These are phyloP conservation scores for Dujonia santamariae DNA, from an alignment of 1,139 yeast species.

Conservation along the genomic window DNA sequence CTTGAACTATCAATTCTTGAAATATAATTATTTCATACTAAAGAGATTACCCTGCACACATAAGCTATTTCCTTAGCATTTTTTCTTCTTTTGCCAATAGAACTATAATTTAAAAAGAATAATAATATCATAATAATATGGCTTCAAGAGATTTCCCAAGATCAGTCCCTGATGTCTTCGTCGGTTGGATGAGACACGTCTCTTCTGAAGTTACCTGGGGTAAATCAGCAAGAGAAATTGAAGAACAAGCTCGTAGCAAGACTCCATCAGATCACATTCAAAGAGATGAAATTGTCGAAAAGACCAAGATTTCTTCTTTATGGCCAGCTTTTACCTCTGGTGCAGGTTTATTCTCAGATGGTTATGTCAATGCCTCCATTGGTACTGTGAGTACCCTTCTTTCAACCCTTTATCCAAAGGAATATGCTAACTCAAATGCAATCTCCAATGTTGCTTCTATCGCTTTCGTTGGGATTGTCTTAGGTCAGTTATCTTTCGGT, in stretches of 20 bases:
- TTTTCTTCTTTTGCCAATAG: too few relatives aligned
- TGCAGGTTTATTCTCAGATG: conserved; percentile 81
- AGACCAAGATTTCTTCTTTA: conserved; percentile 27
- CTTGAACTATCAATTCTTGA: too few relatives aligned
- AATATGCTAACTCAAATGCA: conserved; percentile 56
- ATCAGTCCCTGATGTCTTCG: conserved; percentile 30
- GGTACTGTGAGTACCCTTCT: conserved; percentile 67
- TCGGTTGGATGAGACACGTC: conserved; percentile 38
- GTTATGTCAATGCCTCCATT: conserved; percentile 73
- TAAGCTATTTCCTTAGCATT: too few relatives aligned
- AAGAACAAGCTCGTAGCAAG: conserved; percentile 10
- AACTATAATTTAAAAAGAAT: too few relatives aligned
- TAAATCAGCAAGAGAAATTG: conserved; percentile 6
- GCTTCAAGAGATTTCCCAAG: conserved; percentile 52
- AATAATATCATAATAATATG: too few relatives aligned
- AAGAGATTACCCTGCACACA: too few relatives aligned
- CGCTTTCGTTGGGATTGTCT: conserved; percentile 77
- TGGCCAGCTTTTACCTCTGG: conserved; percentile 89
- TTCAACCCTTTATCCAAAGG: conserved; percentile 52
- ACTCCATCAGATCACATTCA: conserved; percentile 16
- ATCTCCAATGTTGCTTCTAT: conserved; percentile 68
- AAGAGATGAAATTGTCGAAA: conserved; percentile 14
- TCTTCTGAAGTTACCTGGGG: conserved; percentile 32
- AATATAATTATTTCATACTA: too few relatives aligned
- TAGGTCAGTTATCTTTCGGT: conserved; percentile 71